A percentile compares a stretch with the other conserved stretches of the same genome.
Evolutionary conservation across 169 alveolate genomes (phyloP).

Genomic region (Plasmodium cynomolgi): DNA sequence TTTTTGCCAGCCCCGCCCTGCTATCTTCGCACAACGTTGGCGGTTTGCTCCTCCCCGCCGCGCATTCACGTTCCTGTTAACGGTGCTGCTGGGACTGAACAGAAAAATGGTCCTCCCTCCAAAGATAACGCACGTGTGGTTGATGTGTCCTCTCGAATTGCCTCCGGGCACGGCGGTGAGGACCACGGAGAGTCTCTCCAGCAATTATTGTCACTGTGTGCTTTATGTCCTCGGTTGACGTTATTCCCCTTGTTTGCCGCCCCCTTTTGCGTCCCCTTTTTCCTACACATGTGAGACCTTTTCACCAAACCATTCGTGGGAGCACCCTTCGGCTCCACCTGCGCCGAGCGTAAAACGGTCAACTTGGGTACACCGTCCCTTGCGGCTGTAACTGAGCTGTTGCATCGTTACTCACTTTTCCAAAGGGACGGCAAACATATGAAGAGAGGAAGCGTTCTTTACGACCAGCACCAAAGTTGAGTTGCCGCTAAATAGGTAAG

Average conservation of each 20-base stretch:
- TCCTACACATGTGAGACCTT: neutral
- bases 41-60: neutral
- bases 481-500: neutral
- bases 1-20: neutral
- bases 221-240: neutral
- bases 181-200: neutral
- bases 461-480: neutral
- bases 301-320: neutral
- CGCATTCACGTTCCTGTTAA: neutral
- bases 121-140: neutral
- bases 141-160: neutral
- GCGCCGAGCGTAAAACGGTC: neutral
- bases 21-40: neutral
- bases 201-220: neutral
- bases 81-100: neutral
- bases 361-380: neutral
- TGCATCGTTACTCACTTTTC: neutral
- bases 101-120: neutral
- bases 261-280: neutral
- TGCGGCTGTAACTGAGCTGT: neutral
- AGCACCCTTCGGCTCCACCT: neutral
- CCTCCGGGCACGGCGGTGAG: neutral
- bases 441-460: neutral
- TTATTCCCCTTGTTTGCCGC: neutral
- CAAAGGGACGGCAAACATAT: neutral